A percentile compares a stretch with the other conserved stretches of the same genome.
phyloP scores from a whole-genome alignment of 306 rosid genomes.

The Acmispon strigosus region DNA sequence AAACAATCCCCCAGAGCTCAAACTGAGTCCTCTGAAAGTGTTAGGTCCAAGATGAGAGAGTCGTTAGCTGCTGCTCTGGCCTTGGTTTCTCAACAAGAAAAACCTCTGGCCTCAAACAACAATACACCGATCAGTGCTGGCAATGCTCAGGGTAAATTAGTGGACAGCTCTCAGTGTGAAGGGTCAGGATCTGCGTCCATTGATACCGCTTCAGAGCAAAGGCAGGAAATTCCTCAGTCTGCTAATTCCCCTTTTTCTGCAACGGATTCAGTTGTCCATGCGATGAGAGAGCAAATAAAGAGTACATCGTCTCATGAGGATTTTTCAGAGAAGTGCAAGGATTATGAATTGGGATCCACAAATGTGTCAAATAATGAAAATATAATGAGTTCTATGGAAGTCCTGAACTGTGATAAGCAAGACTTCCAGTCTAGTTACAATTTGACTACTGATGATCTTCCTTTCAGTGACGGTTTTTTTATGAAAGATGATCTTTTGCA shows the following conservation, averaged over 20 bases:
- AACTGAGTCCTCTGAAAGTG: conserved; percentile 64
- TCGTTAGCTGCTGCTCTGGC: conserved; percentile 73
- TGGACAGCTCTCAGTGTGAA: conserved; percentile 23
- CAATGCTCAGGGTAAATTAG: conserved; percentile 10
- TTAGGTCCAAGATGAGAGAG: conserved; percentile 97
- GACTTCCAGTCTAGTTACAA: conserved; percentile 55
- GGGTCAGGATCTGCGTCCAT: conserved; percentile 21
- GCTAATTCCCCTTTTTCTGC: conserved; percentile 22
- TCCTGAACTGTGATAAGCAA: conserved; percentile 31
- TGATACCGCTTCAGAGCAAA: conserved; percentile 16
- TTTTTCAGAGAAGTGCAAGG: conserved; percentile 23
- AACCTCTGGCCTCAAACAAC: conserved; percentile 11
- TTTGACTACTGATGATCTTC: conserved; percentile 63
- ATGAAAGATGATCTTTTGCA: conserved; percentile 91
- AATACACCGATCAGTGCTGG: neutral
- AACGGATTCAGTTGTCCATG: conserved; percentile 28
- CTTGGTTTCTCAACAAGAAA: conserved; percentile 56
- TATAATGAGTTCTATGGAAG: conserved; percentile 21
- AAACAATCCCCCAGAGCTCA: conserved; percentile 53
- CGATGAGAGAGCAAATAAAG: conserved; percentile 22
- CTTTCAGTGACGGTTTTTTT: conserved; percentile 65
- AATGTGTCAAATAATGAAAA: conserved; percentile 25
- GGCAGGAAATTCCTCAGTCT: conserved; percentile 27
- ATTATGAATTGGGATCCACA: conserved; percentile 19
- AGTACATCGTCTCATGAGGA: conserved; percentile 15